Percentiles rank a stretch among this genome's conserved stretches.
Conservation (phyloP, 306 rosid species). For the Acacia acuminata region DNA sequence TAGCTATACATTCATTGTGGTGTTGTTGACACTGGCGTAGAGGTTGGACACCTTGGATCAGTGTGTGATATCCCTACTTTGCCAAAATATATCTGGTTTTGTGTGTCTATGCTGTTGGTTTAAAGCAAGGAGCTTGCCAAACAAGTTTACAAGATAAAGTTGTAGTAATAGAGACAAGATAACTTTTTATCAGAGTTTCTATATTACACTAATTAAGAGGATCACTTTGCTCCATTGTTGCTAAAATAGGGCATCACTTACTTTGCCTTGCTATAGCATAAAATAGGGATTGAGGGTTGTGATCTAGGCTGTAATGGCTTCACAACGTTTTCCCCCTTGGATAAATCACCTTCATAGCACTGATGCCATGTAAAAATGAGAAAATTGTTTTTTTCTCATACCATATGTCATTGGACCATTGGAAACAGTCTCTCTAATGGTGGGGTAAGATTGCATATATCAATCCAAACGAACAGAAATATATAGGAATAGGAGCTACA, state of each 20-base stretch:
- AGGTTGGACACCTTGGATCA: neutral
- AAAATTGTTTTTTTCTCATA: neutral
- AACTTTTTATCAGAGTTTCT: too few relatives aligned
- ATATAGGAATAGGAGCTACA: neutral
- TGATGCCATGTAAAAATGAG: neutral
- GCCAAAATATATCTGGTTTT: neutral
- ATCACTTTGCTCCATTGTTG: neutral
- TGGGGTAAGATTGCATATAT: too few relatives aligned
- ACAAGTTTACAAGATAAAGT: too few relatives aligned
- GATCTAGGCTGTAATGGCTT: neutral
- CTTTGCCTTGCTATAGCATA: neutral
- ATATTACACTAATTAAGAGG: too few relatives aligned
- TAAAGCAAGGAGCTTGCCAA: neutral
- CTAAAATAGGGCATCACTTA: neutral
- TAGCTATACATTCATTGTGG: neutral
- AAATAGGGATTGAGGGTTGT: too few relatives aligned
- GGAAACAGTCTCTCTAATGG: too few relatives aligned
- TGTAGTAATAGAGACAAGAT: too few relatives aligned
- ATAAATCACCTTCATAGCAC: neutral
- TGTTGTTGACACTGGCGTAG: neutral
- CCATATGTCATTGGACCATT: neutral
- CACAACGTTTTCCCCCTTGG: neutral
- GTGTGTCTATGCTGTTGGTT: neutral
- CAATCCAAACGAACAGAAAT: neutral
- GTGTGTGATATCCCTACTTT: neutral